Percentiles rank a stretch among this genome's conserved stretches.
Conservation (phyloP, 2,329 filamentous ascomycete species). For the Clarireedia hainanense region DNA sequence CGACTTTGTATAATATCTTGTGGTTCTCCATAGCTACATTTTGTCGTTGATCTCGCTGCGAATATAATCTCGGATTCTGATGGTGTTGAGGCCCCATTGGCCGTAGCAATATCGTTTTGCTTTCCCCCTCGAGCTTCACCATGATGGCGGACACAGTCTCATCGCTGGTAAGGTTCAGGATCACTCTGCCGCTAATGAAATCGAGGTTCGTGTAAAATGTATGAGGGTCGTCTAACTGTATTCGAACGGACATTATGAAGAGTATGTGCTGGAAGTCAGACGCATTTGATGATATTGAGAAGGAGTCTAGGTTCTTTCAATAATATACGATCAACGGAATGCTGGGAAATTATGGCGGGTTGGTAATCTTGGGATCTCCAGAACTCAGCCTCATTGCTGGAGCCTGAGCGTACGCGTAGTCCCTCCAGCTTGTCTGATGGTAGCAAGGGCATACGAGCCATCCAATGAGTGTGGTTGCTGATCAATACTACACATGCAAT, state of each 20-base stretch:
- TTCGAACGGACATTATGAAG: slow-evolving; percentile 53
- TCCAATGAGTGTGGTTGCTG: too few species aligned
- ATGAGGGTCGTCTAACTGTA: slow-evolving; percentile 57
- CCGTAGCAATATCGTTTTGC: slow-evolving; percentile 47
- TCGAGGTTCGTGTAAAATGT: slow-evolving; percentile 78
- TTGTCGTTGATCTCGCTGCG: slow-evolving; percentile 17
- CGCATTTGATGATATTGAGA: too few species aligned
- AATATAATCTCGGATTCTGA: slow-evolving; percentile 10
- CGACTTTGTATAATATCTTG: slow-evolving; percentile 68
- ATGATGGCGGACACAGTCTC: slow-evolving; percentile 66
- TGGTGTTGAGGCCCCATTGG: slow-evolving; percentile 15
- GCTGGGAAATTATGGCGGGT: neutral
- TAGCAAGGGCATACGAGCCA: too few species aligned
- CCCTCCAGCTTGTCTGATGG: too few species aligned
- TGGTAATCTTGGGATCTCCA: neutral
- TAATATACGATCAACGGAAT: neutral
- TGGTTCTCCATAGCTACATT: slow-evolving; percentile 48
- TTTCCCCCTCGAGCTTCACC: slow-evolving; percentile 79
- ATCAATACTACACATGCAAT: too few species aligned
- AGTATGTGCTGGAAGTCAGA: neutral
- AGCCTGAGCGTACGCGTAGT: neutral
- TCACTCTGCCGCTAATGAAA: slow-evolving; percentile 54
- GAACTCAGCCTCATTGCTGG: slow-evolving; percentile 7
- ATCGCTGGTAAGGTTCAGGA: slow-evolving; percentile 51
- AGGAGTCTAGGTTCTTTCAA: too few species aligned